Percentiles rank a stretch among this genome's conserved stretches.
These are phyloP conservation scores for Lophium mytilinum DNA, from an alignment of 495 filamentous ascomycete genomes.

Conservation along the genomic window DNA sequence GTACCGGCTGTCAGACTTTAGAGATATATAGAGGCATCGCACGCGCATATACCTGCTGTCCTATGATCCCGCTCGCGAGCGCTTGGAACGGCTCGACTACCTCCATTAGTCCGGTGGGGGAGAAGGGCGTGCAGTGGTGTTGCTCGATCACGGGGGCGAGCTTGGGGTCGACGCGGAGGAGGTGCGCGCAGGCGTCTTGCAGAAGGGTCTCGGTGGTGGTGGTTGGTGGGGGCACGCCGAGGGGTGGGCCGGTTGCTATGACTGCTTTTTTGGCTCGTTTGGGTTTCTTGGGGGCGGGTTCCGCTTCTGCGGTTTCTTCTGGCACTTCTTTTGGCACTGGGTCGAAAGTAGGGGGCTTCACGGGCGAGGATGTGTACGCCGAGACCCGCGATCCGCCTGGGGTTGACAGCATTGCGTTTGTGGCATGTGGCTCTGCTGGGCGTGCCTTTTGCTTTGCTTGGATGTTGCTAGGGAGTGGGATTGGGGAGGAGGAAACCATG, in stretches of 20 bases:
- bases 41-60: conserved; percentile 59
- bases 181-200: conserved; percentile 66
- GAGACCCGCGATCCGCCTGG: conserved; percentile 66
- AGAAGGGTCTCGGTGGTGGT: conserved; percentile 68
- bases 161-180: conserved; percentile 66
- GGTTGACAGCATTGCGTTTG: conserved; percentile 72
- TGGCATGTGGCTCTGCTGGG: conserved; percentile 54
- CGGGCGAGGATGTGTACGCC: conserved; percentile 37
- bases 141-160: conserved; percentile 64
- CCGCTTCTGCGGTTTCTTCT: conserved; percentile 24
- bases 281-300: not conserved
- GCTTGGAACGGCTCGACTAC: conserved; percentile 79
- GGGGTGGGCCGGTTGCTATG: conserved; percentile 2
- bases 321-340: conserved; percentile 48
- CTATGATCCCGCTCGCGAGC: conserved; percentile 78
- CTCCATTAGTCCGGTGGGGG: conserved; percentile 72
- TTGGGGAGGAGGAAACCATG: conserved; percentile 23
- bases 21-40: too few species aligned
- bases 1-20: too few species aligned
- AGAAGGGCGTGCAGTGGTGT: conserved; percentile 72
- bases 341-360: conserved; percentile 25
- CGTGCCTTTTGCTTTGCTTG: conserved; percentile 38
- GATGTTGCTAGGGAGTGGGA: conserved; percentile 21
- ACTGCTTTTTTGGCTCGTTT: not conserved
- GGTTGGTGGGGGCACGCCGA: conserved; percentile 36